phyloP scores from a whole-genome alignment of 2,329 filamentous ascomycete species.

The Stemphylium beticola region DNA sequence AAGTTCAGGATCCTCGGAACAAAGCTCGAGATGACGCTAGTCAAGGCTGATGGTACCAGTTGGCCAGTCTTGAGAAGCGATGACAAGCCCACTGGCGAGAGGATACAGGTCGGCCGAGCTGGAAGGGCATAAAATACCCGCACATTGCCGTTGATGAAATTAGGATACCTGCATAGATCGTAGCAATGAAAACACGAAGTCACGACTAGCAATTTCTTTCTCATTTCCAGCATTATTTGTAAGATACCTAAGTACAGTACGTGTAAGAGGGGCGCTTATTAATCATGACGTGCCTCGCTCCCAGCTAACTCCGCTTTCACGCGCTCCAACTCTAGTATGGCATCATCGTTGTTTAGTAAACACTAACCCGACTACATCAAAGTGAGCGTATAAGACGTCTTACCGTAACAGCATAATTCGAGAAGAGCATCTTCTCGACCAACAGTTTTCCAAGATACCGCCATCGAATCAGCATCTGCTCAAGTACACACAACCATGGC shows the following conservation, averaged over 20 bases:
- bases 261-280: slow-evolving; percentile 23
- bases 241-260: not conserved
- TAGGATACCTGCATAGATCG: not conserved
- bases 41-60: slow-evolving; percentile 74
- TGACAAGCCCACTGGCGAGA: slow-evolving; percentile 75
- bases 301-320: slow-evolving; percentile 28
- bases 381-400: not conserved
- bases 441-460: not conserved
- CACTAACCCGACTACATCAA: slow-evolving; percentile 3
- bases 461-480: not conserved
- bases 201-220: not conserved
- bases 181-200: slow-evolving; percentile 6
- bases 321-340: slow-evolving; percentile 28
- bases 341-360: slow-evolving; percentile 36
- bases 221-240: not conserved
- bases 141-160: slow-evolving; percentile 1
- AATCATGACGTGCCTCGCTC: slow-evolving; percentile 34
- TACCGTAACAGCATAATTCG: not conserved
- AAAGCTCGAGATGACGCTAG: slow-evolving; percentile 82
- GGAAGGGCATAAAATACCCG: slow-evolving; percentile 48
- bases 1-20: slow-evolving; percentile 84
- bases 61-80: slow-evolving; percentile 87
- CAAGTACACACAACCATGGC: slow-evolving; percentile 33
- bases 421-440: slow-evolving; percentile 1
- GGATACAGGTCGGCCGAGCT: slow-evolving; percentile 86